phyloP scores from a whole-genome alignment of 2,329 filamentous ascomycete genomes.

The Clonostachys rosea region DNA sequence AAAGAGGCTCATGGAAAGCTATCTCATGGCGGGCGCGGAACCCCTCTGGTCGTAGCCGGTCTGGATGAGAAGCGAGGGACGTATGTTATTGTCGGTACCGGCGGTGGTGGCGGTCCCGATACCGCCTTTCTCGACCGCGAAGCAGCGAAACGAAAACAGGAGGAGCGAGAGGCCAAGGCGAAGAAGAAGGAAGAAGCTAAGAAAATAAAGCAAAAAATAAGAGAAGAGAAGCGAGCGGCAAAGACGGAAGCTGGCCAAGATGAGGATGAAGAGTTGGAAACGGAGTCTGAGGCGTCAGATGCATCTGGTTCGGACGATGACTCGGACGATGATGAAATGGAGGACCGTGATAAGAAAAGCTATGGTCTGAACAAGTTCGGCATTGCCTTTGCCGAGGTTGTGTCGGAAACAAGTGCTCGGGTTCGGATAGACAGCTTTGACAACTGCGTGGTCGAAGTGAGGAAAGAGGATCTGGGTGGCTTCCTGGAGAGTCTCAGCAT shows the following conservation, averaged over 20 bases:
- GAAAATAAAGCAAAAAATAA: constrained; percentile 51
- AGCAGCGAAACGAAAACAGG: constrained; percentile 56
- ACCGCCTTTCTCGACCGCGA: constrained; percentile 65
- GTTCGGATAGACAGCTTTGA: constrained; percentile 96
- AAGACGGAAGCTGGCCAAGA: constrained; percentile 37
- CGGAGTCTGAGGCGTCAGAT: constrained; percentile 35
- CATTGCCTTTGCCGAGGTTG: constrained; percentile 91
- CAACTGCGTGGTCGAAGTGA: constrained; percentile 95
- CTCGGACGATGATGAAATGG: constrained; percentile 50
- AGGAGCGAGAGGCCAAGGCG: constrained; percentile 58
- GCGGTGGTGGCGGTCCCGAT: constrained; percentile 76
- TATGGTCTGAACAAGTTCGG: constrained; percentile 87
- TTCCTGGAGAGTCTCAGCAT: constrained; percentile 91
- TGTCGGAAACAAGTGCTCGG: constrained; percentile 82
- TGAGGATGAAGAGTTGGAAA: constrained; percentile 43
- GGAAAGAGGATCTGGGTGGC: constrained; percentile 85
- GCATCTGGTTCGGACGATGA: constrained; percentile 37
- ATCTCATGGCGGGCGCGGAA: constrained; percentile 65
- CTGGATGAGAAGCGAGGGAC: constrained; percentile 83
- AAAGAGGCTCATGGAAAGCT: constrained; percentile 67
- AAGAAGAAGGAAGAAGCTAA: constrained; percentile 56
- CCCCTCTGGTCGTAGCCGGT: constrained; percentile 84
- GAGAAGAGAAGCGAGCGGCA: constrained; percentile 57
- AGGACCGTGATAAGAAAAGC: constrained; percentile 51
- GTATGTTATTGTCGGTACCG: constrained; percentile 90